A percentile compares a stretch with the other conserved stretches of the same genome.
phyloP scores from a whole-genome alignment of 2,329 filamentous ascomycete genomes.

The Hymenoscyphus fructigenus region DNA sequence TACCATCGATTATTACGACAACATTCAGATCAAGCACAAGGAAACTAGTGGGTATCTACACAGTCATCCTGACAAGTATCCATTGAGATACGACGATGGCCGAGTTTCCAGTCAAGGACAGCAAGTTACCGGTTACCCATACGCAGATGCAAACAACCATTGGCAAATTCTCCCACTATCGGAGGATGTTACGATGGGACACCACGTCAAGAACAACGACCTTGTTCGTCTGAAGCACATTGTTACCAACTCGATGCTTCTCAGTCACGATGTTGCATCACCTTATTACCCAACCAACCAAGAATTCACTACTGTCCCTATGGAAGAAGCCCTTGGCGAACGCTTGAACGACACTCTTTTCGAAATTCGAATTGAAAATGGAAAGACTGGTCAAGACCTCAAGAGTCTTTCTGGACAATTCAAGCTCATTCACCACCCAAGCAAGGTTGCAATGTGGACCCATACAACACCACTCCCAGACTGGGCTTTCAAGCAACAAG shows the following conservation, averaged over 20 bases:
- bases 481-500: slow-evolving; percentile 95
- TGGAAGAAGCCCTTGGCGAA: slow-evolving; percentile 69
- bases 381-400: slow-evolving; percentile 79
- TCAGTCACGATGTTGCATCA: slow-evolving; percentile 96
- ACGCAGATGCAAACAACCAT: slow-evolving; percentile 98
- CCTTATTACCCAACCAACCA: slow-evolving; percentile 97
- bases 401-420: slow-evolving; percentile 90
- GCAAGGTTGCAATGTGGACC: slow-evolving; percentile 99
- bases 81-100: slow-evolving; percentile 93
- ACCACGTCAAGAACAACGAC: slow-evolving; percentile 77
- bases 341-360: slow-evolving; percentile 90
- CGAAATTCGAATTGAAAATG: slow-evolving; percentile 85
- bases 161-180: slow-evolving; percentile 85
- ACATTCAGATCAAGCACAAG: slow-evolving; percentile 87
- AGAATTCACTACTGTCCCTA: slow-evolving; percentile 84
- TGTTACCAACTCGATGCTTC: slow-evolving; percentile 78
- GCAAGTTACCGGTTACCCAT: slow-evolving; percentile 96
- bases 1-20: slow-evolving; percentile 86
- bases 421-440: slow-evolving; percentile 91
- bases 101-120: slow-evolving; percentile 97
- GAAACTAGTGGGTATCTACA: slow-evolving; percentile 96
- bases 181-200: slow-evolving; percentile 57
- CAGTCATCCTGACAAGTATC: slow-evolving; percentile 86
- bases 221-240: slow-evolving; percentile 83
- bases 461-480: slow-evolving; percentile 93